phyloP scores from a whole-genome alignment of 2,329 filamentous ascomycete species.

The Colletotrichum tofieldiae region DNA sequence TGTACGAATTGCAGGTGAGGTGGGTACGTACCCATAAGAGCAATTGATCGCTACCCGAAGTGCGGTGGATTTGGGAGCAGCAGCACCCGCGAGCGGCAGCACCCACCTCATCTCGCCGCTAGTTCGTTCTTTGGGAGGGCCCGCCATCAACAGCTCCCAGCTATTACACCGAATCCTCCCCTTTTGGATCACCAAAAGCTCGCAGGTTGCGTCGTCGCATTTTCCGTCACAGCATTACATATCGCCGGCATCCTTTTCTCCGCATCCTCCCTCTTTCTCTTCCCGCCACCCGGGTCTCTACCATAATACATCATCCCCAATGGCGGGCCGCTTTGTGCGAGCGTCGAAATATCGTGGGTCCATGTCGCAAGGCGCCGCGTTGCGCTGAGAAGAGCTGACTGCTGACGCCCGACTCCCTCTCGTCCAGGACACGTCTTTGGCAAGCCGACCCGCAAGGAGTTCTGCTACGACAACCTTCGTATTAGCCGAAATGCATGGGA shows the following conservation, averaged over 20 bases:
- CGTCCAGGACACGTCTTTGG: conserved; percentile 95
- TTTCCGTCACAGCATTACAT: conserved; percentile 34
- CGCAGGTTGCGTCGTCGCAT: conserved; percentile 35
- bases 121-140: conserved; percentile 31
- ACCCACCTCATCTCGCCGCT: conserved; percentile 35
- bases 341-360: conserved; percentile 78
- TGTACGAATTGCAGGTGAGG: conserved; percentile 8
- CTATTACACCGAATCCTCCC: conserved; percentile 40
- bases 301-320: conserved; percentile 51
- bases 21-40: conserved; percentile 34
- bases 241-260: conserved; percentile 27
- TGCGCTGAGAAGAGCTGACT: conserved; percentile 47
- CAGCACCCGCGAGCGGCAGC: conserved; percentile 21
- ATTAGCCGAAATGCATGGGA: conserved; percentile 99
- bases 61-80: conserved; percentile 4
- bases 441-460: conserved; percentile 94
- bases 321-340: conserved; percentile 78
- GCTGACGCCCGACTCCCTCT: conserved; percentile 37
- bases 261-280: not conserved
- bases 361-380: conserved; percentile 47
- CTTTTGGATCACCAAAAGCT: conserved; percentile 41
- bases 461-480: conserved; percentile 98
- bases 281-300: conserved; percentile 9
- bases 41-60: conserved; percentile 25
- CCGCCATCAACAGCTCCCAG: conserved; percentile 37